phyloP scores from a whole-genome alignment of 345 rosid species.

The Psidium friedrichsthalianum region DNA sequence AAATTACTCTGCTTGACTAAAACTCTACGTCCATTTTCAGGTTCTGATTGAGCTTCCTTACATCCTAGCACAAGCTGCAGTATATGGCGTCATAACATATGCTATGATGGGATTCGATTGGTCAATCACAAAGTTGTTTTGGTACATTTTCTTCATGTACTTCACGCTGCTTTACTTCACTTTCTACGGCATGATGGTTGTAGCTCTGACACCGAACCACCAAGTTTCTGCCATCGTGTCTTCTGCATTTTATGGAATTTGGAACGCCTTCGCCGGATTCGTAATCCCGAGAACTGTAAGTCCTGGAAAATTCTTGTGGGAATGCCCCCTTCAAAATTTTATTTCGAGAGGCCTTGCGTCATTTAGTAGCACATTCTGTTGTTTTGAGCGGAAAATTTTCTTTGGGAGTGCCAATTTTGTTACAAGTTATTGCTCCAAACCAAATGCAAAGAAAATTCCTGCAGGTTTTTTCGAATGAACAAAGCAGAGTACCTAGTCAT shows the following conservation, averaged over 20 bases:
- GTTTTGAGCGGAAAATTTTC: background rate
- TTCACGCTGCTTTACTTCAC: conserved; percentile 36
- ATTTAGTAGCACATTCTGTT: background rate
- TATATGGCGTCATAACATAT: conserved; percentile 18
- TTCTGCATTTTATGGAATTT: conserved; percentile 14
- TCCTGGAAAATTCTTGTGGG: background rate
- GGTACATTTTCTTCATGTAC: conserved; percentile 27
- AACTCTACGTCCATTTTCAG: conserved; percentile 4
- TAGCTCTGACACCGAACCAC: conserved; percentile 29
- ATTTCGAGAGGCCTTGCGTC: background rate
- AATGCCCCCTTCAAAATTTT: background rate
- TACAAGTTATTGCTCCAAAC: background rate
- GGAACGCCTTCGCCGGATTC: conserved; percentile 37
- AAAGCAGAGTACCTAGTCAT: background rate
- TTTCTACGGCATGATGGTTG: conserved; percentile 33
- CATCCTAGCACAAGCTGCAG: conserved; percentile 15
- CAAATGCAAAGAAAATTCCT: background rate
- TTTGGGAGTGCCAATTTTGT: background rate
- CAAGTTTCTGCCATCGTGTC: conserved; percentile 23
- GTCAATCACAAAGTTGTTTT: conserved; percentile 6
- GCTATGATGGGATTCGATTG: conserved; percentile 31
- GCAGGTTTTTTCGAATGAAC: background rate
- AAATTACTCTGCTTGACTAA: background rate
- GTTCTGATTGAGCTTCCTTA: conserved; percentile 35
- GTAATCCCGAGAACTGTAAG: conserved; percentile 24